Conservation (phyloP, 768 basidiomycete species). For the Leccinum subgranulosum region DNA sequence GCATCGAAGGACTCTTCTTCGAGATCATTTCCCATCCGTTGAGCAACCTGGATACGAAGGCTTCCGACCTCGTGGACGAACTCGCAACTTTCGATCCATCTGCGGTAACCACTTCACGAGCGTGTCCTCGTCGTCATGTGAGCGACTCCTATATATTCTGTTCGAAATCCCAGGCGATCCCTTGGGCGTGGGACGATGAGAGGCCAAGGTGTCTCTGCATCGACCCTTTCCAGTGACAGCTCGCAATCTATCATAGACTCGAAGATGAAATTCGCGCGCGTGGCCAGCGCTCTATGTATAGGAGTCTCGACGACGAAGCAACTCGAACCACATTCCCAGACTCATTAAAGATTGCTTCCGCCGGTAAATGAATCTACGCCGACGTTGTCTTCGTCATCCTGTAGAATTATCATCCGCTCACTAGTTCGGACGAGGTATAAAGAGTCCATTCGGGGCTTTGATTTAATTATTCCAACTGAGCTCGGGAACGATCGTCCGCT, state of each 20-base stretch:
- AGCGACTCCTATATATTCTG: not conserved
- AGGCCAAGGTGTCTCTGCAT: not conserved
- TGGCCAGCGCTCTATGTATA: not conserved
- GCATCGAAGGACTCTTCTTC: not conserved
- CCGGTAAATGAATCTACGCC: not conserved
- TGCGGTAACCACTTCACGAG: not conserved
- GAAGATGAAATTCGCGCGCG: conserved; percentile 8
- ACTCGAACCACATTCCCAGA: conserved; percentile 5
- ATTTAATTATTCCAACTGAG: not conserved
- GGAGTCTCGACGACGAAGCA: conserved; percentile 3
- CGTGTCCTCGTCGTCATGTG: not conserved
- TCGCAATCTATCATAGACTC: not conserved
- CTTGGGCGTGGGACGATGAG: conserved; percentile 4
- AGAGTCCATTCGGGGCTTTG: not conserved
- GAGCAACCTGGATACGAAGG: not conserved
- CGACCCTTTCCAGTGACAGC: not conserved
- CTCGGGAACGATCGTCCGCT: not conserved
- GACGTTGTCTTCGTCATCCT: not conserved
- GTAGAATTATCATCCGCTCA: not conserved
- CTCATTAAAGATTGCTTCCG: conserved; percentile 6
- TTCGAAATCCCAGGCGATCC: not conserved
- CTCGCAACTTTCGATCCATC: not conserved
- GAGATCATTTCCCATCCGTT: conserved; percentile 9
- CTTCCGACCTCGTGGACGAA: not conserved
- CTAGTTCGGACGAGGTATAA: not conserved